phyloP scores from a whole-genome alignment of 148 eudicot species.

The Vaccinium macrocarpon region DNA sequence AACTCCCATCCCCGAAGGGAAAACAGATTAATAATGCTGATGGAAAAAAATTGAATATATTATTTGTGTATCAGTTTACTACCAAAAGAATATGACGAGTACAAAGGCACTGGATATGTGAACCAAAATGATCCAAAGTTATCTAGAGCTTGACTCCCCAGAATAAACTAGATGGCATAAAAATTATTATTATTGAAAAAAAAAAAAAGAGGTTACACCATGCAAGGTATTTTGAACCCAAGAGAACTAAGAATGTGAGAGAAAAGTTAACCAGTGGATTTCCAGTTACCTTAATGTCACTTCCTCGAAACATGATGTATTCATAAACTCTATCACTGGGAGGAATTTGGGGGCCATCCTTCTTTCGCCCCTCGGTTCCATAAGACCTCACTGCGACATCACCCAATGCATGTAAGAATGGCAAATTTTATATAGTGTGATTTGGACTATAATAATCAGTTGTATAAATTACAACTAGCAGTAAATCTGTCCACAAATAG shows the following conservation, averaged over 20 bases:
- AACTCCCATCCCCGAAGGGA: background rate
- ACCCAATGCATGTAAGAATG: slow-evolving; percentile 4
- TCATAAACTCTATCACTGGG: slow-evolving; percentile 53
- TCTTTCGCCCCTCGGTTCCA: slow-evolving; percentile 57
- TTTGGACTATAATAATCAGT: background rate
- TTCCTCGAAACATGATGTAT: slow-evolving; percentile 52
- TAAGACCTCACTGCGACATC: slow-evolving; percentile 39
- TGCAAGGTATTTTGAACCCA: background rate
- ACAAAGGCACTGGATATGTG: background rate
- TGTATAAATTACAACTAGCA: background rate
- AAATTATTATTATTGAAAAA: background rate
- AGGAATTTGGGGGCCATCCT: slow-evolving; percentile 50
- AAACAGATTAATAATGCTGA: background rate
- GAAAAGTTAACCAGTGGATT: background rate
- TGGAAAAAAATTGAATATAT: background rate
- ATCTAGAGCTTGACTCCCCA: background rate
- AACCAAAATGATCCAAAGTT: background rate
- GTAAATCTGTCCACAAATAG: background rate
- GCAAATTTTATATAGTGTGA: background rate
- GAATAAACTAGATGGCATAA: background rate
- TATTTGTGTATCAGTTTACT: background rate
- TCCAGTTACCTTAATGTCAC: slow-evolving; percentile 48
- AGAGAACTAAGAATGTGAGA: background rate
- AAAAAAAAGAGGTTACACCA: background rate
- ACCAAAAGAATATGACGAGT: background rate